phyloP scores from a whole-genome alignment of 2,329 filamentous ascomycete genomes.

The Hypoxylon sp. region DNA sequence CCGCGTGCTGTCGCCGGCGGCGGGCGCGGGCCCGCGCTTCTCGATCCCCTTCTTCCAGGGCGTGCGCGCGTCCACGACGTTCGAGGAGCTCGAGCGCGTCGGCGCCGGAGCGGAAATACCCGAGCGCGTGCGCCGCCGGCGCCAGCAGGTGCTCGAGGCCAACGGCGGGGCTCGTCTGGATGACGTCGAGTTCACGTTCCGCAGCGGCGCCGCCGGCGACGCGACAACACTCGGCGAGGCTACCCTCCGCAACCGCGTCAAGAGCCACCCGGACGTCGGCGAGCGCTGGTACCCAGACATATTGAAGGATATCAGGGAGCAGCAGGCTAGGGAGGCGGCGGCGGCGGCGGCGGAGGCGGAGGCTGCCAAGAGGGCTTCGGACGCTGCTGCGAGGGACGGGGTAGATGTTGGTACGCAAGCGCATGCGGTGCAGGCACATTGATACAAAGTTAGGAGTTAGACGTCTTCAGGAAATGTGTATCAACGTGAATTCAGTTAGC shows the following conservation, averaged over 20 bases:
- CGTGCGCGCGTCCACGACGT: constrained; percentile 78
- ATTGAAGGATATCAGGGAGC: constrained; percentile 62
- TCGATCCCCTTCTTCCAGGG: constrained; percentile 91
- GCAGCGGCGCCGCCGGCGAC: constrained; percentile 70
- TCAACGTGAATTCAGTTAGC: constrained; percentile 13
- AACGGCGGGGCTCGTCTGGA: constrained; percentile 68
- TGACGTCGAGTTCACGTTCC: constrained; percentile 88
- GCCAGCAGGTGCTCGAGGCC: constrained; percentile 63
- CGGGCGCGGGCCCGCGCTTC: constrained; percentile 75
- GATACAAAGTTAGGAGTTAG: constrained; percentile 22
- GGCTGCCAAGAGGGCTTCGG: constrained; percentile 19
- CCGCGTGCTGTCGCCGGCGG: constrained; percentile 76
- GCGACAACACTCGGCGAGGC: constrained; percentile 79
- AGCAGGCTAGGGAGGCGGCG: constrained; percentile 58
- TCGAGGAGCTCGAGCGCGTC: constrained; percentile 74
- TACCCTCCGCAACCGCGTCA: constrained; percentile 82
- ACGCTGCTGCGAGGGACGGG: constrained; percentile 22
- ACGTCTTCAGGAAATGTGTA: not conserved
- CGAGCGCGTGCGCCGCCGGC: constrained; percentile 67
- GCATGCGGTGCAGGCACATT: constrained; percentile 52
- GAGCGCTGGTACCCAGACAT: constrained; percentile 80
- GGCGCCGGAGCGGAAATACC: constrained; percentile 68
- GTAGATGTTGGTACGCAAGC: constrained; percentile 37
- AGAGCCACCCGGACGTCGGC: constrained; percentile 87
- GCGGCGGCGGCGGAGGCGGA: constrained; percentile 32